phyloP scores from a whole-genome alignment of 345 rosid genomes.

The Arabidopsis suecica region DNA sequence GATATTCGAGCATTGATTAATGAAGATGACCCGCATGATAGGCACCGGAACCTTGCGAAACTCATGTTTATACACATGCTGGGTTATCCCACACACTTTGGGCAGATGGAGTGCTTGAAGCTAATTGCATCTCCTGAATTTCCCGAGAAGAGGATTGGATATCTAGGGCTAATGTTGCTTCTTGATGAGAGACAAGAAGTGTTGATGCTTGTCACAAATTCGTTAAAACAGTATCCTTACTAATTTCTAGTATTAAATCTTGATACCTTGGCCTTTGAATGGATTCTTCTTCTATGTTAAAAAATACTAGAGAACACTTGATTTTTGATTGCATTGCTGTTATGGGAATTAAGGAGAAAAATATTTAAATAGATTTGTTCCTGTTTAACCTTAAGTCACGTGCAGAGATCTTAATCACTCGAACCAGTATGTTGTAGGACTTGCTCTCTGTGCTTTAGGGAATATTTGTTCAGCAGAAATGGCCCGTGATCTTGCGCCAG shows the following conservation, averaged over 20 bases:
- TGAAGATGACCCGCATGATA: slow-evolving; percentile 88
- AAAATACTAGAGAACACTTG: not conserved
- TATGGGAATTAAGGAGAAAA: not conserved
- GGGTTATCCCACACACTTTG: slow-evolving; percentile 99
- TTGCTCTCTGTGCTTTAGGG: slow-evolving; percentile 99
- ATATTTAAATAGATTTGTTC: not conserved
- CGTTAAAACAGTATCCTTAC: slow-evolving; percentile 96
- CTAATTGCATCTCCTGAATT: slow-evolving; percentile 95
- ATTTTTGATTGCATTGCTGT: slow-evolving; percentile 7
- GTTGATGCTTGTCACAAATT: slow-evolving; percentile 97
- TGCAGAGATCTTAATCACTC: slow-evolving; percentile 96
- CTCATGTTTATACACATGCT: slow-evolving; percentile 99
- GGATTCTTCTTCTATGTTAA: slow-evolving; percentile 1
- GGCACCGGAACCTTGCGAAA: slow-evolving; percentile 96
- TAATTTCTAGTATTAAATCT: slow-evolving; percentile 2
- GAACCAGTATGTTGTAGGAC: slow-evolving; percentile 97
- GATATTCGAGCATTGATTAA: slow-evolving; percentile 88
- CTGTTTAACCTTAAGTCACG: slow-evolving; percentile 61
- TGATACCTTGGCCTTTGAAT: not conserved
- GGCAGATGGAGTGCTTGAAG: slow-evolving; percentile 99
- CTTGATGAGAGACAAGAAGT: slow-evolving; percentile 99
- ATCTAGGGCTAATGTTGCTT: slow-evolving; percentile 97
- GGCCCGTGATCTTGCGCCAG: slow-evolving; percentile 99
- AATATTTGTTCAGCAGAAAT: slow-evolving; percentile 98
- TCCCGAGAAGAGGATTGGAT: slow-evolving; percentile 99